These are phyloP conservation scores for Scorias spongiosa DNA, from an alignment of 2,329 filamentous ascomycete species.

Conservation along the genomic window DNA sequence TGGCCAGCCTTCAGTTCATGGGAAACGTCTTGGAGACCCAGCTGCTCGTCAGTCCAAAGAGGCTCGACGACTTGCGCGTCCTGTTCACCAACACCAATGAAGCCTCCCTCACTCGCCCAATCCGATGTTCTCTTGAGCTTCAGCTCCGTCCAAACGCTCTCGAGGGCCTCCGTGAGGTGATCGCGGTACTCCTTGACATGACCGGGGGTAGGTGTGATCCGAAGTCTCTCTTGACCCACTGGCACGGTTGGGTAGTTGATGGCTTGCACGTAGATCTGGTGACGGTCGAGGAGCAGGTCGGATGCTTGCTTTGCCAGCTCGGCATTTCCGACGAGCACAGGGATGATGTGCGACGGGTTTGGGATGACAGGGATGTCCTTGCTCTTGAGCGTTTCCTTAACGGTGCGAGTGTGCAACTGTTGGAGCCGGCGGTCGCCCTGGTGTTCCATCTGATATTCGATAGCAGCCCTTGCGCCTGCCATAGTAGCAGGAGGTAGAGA, in stretches of 20 bases:
- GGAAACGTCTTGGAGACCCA: constrained; percentile 55
- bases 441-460: constrained; percentile 82
- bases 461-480: constrained; percentile 81
- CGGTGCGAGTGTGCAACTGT: constrained; percentile 87
- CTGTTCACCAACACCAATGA: constrained; percentile 79
- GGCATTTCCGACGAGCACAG: constrained; percentile 84
- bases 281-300: constrained; percentile 76
- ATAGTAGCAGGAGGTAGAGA: constrained; percentile 91
- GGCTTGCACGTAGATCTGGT: constrained; percentile 92
- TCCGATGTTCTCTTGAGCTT: constrained; percentile 84
- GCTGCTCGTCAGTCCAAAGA: constrained; percentile 86
- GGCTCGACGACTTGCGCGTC: constrained; percentile 45
- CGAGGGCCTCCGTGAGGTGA: constrained; percentile 68
- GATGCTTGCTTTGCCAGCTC: constrained; percentile 84
- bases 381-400: constrained; percentile 67
- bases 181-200: constrained; percentile 75
- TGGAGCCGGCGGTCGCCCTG: constrained; percentile 79
- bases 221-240: constrained; percentile 89
- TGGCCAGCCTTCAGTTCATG: constrained; percentile 41
- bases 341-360: constrained; percentile 93
- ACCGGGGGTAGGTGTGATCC: constrained; percentile 89
- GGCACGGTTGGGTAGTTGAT: constrained; percentile 99
- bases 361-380: constrained; percentile 91
- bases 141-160: constrained; percentile 76
- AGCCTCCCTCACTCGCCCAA: constrained; percentile 82